Evolutionary conservation across 345 rosid genomes (phyloP).

Genomic region (Psidium guajava): DNA sequence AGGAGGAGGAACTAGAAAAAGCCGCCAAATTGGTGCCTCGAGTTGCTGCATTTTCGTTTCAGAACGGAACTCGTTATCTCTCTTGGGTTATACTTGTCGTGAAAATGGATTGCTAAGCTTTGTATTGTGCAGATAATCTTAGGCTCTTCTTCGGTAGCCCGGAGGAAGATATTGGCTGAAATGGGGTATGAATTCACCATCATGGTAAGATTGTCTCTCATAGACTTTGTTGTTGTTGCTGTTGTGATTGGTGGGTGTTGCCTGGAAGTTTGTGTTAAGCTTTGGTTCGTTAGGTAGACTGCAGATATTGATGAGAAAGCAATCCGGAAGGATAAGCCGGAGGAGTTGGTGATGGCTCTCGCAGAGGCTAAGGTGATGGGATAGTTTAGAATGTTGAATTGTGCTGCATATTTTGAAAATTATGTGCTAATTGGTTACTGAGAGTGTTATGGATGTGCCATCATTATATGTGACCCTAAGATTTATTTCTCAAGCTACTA

Average conservation of each 20-base stretch:
- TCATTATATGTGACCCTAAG: neutral
- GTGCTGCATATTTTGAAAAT: neutral
- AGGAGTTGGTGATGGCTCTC: constrained; percentile 76
- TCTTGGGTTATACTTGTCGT: neutral
- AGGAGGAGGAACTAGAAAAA: neutral
- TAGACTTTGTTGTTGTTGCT: neutral
- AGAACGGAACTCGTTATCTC: neutral
- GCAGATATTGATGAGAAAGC: constrained; percentile 88
- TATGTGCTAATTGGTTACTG: neutral
- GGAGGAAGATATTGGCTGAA: constrained; percentile 54
- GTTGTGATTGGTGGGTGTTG: neutral
- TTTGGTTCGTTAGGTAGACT: constrained; percentile 25
- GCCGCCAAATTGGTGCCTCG: neutral
- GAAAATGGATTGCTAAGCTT: neutral
- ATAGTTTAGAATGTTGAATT: neutral
- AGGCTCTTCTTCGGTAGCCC: constrained; percentile 74
- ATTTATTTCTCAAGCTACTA: neutral
- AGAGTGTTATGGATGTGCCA: neutral
- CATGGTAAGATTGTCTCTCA: constrained; percentile 24
- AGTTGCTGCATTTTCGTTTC: neutral
- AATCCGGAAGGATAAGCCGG: constrained; percentile 72
- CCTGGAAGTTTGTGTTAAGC: neutral
- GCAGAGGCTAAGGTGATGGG: constrained; percentile 82
- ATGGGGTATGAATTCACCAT: constrained; percentile 88
- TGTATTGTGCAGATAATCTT: constrained; percentile 48